Evolutionary conservation across 1,284 basidiomycete genomes (phyloP).

Genomic region (Trichosporon inkin): DNA sequence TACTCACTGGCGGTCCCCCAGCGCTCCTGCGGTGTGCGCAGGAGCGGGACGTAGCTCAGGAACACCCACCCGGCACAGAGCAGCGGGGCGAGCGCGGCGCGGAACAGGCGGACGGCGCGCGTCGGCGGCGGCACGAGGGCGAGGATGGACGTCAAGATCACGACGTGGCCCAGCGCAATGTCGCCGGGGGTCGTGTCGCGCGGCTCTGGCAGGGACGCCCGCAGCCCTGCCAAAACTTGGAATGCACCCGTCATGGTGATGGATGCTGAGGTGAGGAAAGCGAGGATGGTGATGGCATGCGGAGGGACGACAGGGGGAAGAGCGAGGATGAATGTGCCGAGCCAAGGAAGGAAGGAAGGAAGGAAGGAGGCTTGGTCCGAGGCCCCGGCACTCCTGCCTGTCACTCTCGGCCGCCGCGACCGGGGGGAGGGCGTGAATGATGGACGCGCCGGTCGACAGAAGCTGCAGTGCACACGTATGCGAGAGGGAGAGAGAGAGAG

Average conservation of each 20-base stretch:
- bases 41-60: slow-evolving; percentile 18
- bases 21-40: slow-evolving; percentile 24
- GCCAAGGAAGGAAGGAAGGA: neutral
- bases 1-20: slow-evolving; percentile 28
- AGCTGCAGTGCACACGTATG: too few species aligned
- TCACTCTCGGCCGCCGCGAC: neutral
- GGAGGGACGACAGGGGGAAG: neutral
- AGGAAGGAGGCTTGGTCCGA: neutral
- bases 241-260: neutral
- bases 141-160: slow-evolving; percentile 16
- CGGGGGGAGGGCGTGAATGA: neutral
- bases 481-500: too few species aligned
- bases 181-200: slow-evolving; percentile 11
- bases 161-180: slow-evolving; percentile 11
- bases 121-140: slow-evolving; percentile 28
- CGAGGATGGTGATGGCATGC: neutral
- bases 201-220: slow-evolving; percentile 16
- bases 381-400: neutral
- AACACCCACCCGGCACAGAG: slow-evolving; percentile 21
- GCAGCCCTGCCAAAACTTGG: slow-evolving; percentile 4
- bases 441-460: neutral
- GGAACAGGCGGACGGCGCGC: slow-evolving; percentile 28
- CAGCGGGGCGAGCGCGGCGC: slow-evolving; percentile 28
- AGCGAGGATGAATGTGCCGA: neutral
- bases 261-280: neutral